Evolutionary conservation across 768 basidiomycete genomes (phyloP), one percentile per base, ranked within the genome.

Genomic region (Lactarius indigo): DNA sequence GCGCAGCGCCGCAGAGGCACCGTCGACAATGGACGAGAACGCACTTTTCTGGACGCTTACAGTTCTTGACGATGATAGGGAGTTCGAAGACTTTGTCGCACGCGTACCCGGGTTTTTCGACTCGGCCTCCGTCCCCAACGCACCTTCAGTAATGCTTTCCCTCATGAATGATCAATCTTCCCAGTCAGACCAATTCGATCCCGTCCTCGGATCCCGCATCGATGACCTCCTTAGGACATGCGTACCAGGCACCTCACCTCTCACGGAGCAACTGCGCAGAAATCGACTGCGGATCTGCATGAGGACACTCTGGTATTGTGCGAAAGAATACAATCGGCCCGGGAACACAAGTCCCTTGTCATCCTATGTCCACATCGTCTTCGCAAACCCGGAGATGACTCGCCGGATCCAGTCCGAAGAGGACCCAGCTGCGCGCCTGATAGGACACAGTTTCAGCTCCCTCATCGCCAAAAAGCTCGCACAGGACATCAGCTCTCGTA

Each of bases 21-120:
- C 63, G 1, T 63, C 39, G 56, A 31, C 20, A 5, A 55, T 47
- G 33, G 63, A 63, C 31, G 30, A 39, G 5, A 28, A 52, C 50
- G 39, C 63, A 17, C 55, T 63, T 20, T n/a, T 31, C 63, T 63
- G 63, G 63, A 63, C 55, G 15, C 63, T 63, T 42, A 63, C 55
- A 1, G 41, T 35, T 13, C 63, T 63, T 28, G 63, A 57, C 7
- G 55, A 30, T 4, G 63, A 63, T 10, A 33, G 33, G 15, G 63
- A 57, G 15, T 33, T 63, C 28, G 55, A 63, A 63, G 42, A 63
- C n/a, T 63, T 63, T 28, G 56, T 47, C 1, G 30, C 56, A 35
- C 63, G 63, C 8, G 44, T 63, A 1, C 63, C 63, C 5, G 63
- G 63, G 12, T 63, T 57, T 18, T 63, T 63, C 8, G 63, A 63